phyloP scores from a whole-genome alignment of 2,329 filamentous ascomycete genomes.

The Juglanconis sp. region DNA sequence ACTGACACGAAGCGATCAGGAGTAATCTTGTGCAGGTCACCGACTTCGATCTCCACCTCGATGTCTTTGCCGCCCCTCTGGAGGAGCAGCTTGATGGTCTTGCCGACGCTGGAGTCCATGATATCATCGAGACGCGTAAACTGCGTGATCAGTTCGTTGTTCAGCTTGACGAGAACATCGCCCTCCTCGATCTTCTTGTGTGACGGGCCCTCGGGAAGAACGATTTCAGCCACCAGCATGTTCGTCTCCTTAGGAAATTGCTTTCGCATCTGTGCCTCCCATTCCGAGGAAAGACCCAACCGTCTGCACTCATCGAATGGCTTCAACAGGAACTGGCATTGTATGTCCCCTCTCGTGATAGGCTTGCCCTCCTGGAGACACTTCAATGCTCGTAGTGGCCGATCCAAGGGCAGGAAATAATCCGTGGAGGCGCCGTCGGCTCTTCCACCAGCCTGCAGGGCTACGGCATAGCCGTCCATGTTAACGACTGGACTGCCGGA shows the following conservation, averaged over 20 bases:
- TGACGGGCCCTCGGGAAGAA: slow-evolving; percentile 86
- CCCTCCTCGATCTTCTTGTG: slow-evolving; percentile 87
- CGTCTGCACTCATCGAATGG: slow-evolving; percentile 95
- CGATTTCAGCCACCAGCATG: slow-evolving; percentile 94
- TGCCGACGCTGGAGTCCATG: slow-evolving; percentile 80
- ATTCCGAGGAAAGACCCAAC: slow-evolving; percentile 77
- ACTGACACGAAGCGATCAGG: slow-evolving; percentile 95
- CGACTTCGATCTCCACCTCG: slow-evolving; percentile 79
- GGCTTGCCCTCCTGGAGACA: slow-evolving; percentile 74
- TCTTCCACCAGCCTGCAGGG: slow-evolving; percentile 88
- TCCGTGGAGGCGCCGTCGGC: slow-evolving; percentile 95
- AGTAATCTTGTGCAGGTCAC: slow-evolving; percentile 89
- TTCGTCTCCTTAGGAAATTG: slow-evolving; percentile 90
- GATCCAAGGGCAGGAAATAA: slow-evolving; percentile 92
- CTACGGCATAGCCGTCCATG: slow-evolving; percentile 86
- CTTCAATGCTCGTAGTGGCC: slow-evolving; percentile 80
- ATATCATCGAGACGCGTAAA: slow-evolving; percentile 91
- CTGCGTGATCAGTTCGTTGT: slow-evolving; percentile 87
- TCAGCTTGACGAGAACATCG: slow-evolving; percentile 89
- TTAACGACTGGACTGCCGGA: slow-evolving; percentile 98
- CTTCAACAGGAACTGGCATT: slow-evolving; percentile 95
- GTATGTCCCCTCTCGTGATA: slow-evolving; percentile 91
- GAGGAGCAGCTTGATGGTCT: slow-evolving; percentile 74
- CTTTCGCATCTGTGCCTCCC: slow-evolving; percentile 81
- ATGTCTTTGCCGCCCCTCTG: slow-evolving; percentile 87